phyloP scores from a whole-genome alignment of 352 stramenopile species.

The Phytophthora constricta region DNA sequence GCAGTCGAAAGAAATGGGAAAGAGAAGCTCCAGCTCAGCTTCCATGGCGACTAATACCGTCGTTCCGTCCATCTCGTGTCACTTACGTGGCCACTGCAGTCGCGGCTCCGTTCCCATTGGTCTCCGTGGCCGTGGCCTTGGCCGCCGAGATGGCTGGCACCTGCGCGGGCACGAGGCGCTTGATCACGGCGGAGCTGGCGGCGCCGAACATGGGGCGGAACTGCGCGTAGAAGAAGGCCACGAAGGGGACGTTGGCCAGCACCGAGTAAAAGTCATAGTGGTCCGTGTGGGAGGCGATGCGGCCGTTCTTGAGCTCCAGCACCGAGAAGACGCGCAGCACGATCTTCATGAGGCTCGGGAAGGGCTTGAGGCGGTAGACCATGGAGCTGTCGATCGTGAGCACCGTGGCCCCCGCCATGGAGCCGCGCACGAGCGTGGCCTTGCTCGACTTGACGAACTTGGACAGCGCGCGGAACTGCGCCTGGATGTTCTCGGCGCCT shows the following conservation, averaged over 20 bases:
- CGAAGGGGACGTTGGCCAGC: conserved; percentile 76
- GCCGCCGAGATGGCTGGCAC: conserved; percentile 30
- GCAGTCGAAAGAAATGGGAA: conserved; percentile 6
- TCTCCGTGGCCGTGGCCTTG: neutral
- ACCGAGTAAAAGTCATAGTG: conserved; percentile 88
- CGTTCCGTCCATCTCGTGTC: conserved; percentile 2
- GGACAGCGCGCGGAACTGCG: conserved; percentile 81
- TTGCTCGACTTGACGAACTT: conserved; percentile 83
- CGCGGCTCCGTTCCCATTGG: conserved; percentile 8
- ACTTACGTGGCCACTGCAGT: conserved; percentile 37
- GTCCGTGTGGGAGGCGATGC: conserved; percentile 83
- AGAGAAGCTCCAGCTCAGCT: no score
- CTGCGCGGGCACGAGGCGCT: conserved; percentile 56
- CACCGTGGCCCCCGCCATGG: conserved; percentile 80
- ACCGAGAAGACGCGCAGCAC: conserved; percentile 83
- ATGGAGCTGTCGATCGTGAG: conserved; percentile 85
- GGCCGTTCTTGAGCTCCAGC: conserved; percentile 83
- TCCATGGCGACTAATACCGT: no score
- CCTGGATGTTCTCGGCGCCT: conserved; percentile 83
- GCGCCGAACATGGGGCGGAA: conserved; percentile 78
- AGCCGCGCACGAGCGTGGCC: conserved; percentile 79
- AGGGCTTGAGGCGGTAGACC: conserved; percentile 76
- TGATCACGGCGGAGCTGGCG: conserved; percentile 75
- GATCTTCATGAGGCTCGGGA: conserved; percentile 78
- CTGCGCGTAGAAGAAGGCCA: conserved; percentile 83